Percentiles rank a stretch among this genome's conserved stretches.
Conservation (phyloP, 768 basidiomycete genomes). For the Lepiota brunneoincarnata region DNA sequence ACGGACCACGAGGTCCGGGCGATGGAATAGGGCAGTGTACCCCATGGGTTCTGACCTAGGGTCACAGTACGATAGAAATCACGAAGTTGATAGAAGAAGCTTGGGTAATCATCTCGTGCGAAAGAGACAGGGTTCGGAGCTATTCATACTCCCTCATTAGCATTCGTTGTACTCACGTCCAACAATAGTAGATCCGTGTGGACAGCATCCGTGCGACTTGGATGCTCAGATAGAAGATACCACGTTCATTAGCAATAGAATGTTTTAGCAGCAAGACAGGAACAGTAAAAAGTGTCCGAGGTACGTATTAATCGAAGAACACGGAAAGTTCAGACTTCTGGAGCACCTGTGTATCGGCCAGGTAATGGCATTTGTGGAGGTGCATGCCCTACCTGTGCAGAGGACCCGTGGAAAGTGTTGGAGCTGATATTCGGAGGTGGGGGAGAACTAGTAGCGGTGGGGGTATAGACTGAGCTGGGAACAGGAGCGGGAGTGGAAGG, state of each 20-base stretch:
- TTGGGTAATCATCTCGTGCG: too few relatives aligned
- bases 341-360: slow-evolving; percentile 29
- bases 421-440: slow-evolving; percentile 16
- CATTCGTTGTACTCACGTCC: too few relatives aligned
- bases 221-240: too few relatives aligned
- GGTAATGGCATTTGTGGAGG: slow-evolving; percentile 4
- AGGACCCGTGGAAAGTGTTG: slow-evolving; percentile 12
- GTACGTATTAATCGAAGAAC: neutral
- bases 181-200: too few relatives aligned
- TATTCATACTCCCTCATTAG: too few relatives aligned
- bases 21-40: neutral
- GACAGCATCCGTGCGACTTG: too few relatives aligned
- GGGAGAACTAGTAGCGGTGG: neutral
- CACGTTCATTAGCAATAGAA: too few relatives aligned
- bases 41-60: neutral
- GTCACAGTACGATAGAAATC: neutral
- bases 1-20: neutral
- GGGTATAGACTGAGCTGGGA: slow-evolving; percentile 14
- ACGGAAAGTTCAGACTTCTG: slow-evolving; percentile 22
- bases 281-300: neutral
- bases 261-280: neutral
- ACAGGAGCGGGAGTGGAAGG: slow-evolving; percentile 21
- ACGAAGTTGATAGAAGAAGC: neutral
- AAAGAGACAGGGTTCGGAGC: too few relatives aligned
- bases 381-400: neutral